Percentiles rank a stretch among this genome's conserved stretches.
phyloP scores from a whole-genome alignment of 331 rosid genomes.

The Prunus yedoensis region DNA sequence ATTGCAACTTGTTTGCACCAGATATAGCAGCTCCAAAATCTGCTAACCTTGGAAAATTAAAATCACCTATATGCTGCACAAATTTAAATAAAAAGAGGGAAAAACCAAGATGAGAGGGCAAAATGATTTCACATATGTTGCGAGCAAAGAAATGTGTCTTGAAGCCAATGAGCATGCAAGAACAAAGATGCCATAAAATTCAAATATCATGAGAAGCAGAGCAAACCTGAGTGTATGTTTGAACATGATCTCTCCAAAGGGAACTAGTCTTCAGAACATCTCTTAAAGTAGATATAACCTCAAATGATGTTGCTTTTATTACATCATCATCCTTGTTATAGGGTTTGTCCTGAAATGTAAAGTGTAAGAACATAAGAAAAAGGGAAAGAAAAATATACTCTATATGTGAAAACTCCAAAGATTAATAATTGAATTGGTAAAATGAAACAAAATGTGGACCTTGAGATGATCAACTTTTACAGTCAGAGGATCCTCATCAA shows the following conservation, averaged over 20 bases:
- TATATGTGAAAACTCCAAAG: constrained; percentile 15
- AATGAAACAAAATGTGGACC: constrained; percentile 36
- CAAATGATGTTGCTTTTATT: constrained; percentile 93
- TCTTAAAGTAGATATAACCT: constrained; percentile 91
- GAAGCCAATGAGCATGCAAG: constrained; percentile 16
- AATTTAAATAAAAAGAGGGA: constrained; percentile 14
- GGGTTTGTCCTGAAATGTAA: constrained; percentile 68
- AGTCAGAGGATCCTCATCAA: constrained; percentile 88
- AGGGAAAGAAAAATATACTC: neutral
- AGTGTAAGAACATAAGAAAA: constrained; percentile 15
- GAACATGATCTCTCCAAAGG: constrained; percentile 99
- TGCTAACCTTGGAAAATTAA: constrained; percentile 92
- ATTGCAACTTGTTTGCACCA: constrained; percentile 94
- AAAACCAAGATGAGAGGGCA: neutral
- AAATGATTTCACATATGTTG: neutral
- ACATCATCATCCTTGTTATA: constrained; percentile 90
- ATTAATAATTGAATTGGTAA: constrained; percentile 16
- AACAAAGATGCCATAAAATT: constrained; percentile 21
- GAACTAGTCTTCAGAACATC: constrained; percentile 98
- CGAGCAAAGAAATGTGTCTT: constrained; percentile 10
- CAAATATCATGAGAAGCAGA: constrained; percentile 2
- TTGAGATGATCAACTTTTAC: constrained; percentile 99
- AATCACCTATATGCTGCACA: constrained; percentile 97
- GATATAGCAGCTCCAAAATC: constrained; percentile 99
- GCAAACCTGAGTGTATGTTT: constrained; percentile 88